A percentile compares a stretch with the other conserved stretches of the same genome.
phyloP scores from a whole-genome alignment of 2,329 filamentous ascomycete species.

The Alternaria tenuissima region DNA sequence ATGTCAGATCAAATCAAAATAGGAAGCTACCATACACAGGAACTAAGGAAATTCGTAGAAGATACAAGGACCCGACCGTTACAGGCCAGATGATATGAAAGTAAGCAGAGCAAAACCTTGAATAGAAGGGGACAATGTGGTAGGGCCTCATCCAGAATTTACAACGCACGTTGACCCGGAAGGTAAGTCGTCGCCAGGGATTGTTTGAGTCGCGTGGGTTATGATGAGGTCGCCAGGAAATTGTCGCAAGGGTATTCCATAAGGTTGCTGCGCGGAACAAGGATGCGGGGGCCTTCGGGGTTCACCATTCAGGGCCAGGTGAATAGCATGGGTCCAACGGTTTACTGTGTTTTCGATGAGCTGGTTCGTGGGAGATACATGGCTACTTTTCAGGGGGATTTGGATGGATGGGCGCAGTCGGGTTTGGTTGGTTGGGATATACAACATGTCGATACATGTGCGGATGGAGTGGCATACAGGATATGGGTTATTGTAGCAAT shows the following conservation, averaged over 20 bases:
- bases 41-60: background rate
- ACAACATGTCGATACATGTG: constrained; percentile 14
- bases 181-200: constrained; percentile 4
- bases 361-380: constrained; percentile 7
- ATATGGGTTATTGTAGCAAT: constrained; percentile 7
- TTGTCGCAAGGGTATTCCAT: constrained; percentile 6
- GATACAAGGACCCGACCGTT: constrained; percentile 1
- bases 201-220: constrained; percentile 1
- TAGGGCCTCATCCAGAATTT: background rate
- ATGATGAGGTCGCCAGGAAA: constrained; percentile 4
- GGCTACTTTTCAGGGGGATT: constrained; percentile 1
- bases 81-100: background rate
- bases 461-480: constrained; percentile 5
- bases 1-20: background rate
- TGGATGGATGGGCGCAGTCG: constrained; percentile 13
- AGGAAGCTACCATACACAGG: constrained; percentile 1
- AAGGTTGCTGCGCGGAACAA: background rate
- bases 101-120: background rate
- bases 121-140: background rate
- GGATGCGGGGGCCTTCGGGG: constrained; percentile 4
- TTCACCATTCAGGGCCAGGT: background rate
- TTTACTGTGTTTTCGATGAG: constrained; percentile 5
- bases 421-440: constrained; percentile 3
- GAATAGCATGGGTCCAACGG: background rate
- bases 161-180: background rate